Base-by-base conservation (phyloP, 805 yeast genomes). In the Soucietia sequanensis region DNA sequence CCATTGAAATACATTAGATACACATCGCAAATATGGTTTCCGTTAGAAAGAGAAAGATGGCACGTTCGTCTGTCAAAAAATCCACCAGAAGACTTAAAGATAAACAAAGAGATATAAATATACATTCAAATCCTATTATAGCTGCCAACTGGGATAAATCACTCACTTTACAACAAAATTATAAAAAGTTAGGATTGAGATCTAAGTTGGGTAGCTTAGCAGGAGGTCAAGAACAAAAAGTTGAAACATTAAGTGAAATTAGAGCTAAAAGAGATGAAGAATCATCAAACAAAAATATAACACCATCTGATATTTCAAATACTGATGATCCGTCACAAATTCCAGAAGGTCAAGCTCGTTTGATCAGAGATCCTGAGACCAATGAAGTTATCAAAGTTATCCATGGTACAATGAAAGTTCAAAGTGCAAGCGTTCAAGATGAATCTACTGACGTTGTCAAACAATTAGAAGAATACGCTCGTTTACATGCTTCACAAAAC, bases 121-220 rank as follows among this genome's bases (percentile, higher is more conserved):
- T 85, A 21, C 71, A 72, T 31, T 71, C 85, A 0, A 87, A 88
- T 54, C 85, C 95, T 2, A 76, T 93, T 43, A 84, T 93, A 43
- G 95, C 88, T 4, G 85, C 79, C 22, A 76, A 89, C 58, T 93
- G 99, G 99, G 96, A 93, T 61, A 75, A 80, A 39, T 74, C 76
- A 9, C 69, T 82, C 37, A 90, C 98, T 0, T 65, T 90, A 41
- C 72, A 79, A 34, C 98, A 93, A 56, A 93, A 93, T 59, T 91
- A 93, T 63, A 81, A 81, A 48, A 78, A 70, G 43, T 64, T 93
- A 19, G 99, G 99, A 3, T 68, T 93, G 34, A 68, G 78, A 23
- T 71, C 84, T 8, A 78, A 79, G 46, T 60, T 90, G 23, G 83
- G 84, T 17, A 65, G 60, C 12, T 69, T 78, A 1, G 79, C 95